A percentile compares a stretch with the other conserved stretches of the same genome.
phyloP scores from a whole-genome alignment of 257 asterid species.

The Solanum neorickii region DNA sequence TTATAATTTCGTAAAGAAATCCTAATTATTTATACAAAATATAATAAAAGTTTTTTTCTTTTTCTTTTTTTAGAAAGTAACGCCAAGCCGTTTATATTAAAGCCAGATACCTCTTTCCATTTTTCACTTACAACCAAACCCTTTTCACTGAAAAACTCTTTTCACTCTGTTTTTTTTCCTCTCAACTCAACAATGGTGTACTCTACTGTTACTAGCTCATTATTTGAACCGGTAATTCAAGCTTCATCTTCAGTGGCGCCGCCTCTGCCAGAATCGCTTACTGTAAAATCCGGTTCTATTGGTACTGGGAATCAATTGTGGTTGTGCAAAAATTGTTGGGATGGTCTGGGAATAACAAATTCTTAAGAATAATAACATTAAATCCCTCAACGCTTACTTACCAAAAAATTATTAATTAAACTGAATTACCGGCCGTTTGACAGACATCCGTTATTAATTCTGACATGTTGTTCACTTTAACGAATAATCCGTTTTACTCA shows the following conservation, averaged over 20 bases:
- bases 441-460: too few relatives aligned
- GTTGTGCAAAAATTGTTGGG: slow-evolving; percentile 64
- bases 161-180: not conserved
- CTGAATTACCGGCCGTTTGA: too few relatives aligned
- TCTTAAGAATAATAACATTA: too few relatives aligned
- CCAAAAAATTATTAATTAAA: too few relatives aligned
- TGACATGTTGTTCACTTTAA: too few relatives aligned
- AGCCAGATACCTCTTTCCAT: not conserved
- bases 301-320: slow-evolving; percentile 13
- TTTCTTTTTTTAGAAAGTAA: not conserved
- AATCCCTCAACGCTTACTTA: too few relatives aligned
- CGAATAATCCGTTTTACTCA: too few relatives aligned
- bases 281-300: not conserved
- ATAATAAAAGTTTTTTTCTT: too few relatives aligned
- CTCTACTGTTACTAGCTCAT: not conserved
- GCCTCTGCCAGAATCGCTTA: not conserved
- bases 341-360: slow-evolving; percentile 60
- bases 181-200: not conserved
- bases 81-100: not conserved
- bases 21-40: not conserved
- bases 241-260: not conserved
- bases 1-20: too few relatives aligned
- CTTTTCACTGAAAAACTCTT: not conserved
- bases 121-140: not conserved
- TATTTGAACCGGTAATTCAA: not conserved